Base-by-base conservation (phyloP, 2,329 filamentous ascomycete genomes). In the Mycosphaerella sp. region DNA sequence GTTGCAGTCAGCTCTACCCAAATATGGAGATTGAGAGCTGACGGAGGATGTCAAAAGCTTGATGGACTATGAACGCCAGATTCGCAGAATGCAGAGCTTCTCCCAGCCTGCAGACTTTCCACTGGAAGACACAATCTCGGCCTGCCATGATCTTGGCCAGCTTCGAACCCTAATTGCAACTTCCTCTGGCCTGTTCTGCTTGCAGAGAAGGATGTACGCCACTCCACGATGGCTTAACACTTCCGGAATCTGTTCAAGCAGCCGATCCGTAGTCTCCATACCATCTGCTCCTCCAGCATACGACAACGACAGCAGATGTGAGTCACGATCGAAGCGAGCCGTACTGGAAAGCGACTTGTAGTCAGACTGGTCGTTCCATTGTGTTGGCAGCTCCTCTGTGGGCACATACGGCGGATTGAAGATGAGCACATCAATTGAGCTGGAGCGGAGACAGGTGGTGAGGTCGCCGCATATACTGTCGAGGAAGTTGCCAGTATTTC, bases 351-450 rank as follows among this genome's bases (percentile, higher is more conserved):
- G 55, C 8, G 36, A 50, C 44, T 34, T 35, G 32, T 44, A 27
- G 35, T 43, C 49, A 6, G 18, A 39, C 28, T 51, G 39, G 40
- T 40, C 42, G 16, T 47, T 36, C 36, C 42, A 42, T 36, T 45
- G 45, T 7, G 56, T 39, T 1, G 91, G 90, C 53, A 94, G 71
- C 36, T 82, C 79, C 21, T 84, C 78, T 2, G 90, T 94, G 1
- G 93, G 93, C 12, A 98, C 93, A 67, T 98, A 98, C 0, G 93
- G 93, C 47, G 93, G 93, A 66, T 98, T 98, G 77, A 97, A 98
- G 25, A 98, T 79, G 56, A 98, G 77, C 9, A 98, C 78, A 66
- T 98, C 93, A 4, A 95, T 78, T 35, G 71, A 70, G 2, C 76
- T 73, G 0, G 72, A 65, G 6, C 78, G 76, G 36, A 94, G 71